Base-by-base conservation (phyloP, 2,329 filamentous ascomycete species). In the Thermomyces lanuginosus region DNA sequence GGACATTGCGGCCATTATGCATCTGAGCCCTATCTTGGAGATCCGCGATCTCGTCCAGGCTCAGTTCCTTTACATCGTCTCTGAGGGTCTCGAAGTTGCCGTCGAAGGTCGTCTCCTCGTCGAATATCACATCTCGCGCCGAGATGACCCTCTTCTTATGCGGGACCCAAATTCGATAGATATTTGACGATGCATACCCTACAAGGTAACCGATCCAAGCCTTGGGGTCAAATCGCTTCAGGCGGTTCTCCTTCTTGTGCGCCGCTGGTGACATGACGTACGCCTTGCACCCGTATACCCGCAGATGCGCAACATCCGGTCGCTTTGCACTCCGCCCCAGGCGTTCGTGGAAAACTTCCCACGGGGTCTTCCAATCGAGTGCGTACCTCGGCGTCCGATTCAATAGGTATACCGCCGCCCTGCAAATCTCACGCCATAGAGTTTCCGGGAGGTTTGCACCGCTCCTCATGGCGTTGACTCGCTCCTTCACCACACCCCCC, bases 161-260 rank as follows among this genome's bases (percentile, higher is more conserved):
- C 11, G 27, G 27, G 12, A 18, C 24, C 27, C 22, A 29, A 19
- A 29, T 29, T 22, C 27, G 16, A 22, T 29, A 29, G 7, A 29
- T 16, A 15, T 29, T 29, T 4, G 27, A 24, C 12, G 27, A 29
- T 11, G 18, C 11, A 13, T 29, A 29, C 15, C 27, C 21, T 7
- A 24, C 21, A 9, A 29, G 21, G 20, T 24, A 29, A 3, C 27
- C 27, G 16, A 24, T 29, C 27, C 27, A 29, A 4, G 27, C 12
- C 21, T 16, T 29, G 8, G 27, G 13, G 17, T 29, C 21, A 15
- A 29, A 24, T 11, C 21, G 13, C 20, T 29, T n/a, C 10, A 29
- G 21, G 6, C 14, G 21, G 16, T 29, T 29, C 6, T 22, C 22
- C 7, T 29, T 29, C n/a, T 29, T 29, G 8, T 11, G 8, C 18